Evolutionary conservation across 306 rosid genomes (phyloP).

Genomic region (Gleditsia sinensis): DNA sequence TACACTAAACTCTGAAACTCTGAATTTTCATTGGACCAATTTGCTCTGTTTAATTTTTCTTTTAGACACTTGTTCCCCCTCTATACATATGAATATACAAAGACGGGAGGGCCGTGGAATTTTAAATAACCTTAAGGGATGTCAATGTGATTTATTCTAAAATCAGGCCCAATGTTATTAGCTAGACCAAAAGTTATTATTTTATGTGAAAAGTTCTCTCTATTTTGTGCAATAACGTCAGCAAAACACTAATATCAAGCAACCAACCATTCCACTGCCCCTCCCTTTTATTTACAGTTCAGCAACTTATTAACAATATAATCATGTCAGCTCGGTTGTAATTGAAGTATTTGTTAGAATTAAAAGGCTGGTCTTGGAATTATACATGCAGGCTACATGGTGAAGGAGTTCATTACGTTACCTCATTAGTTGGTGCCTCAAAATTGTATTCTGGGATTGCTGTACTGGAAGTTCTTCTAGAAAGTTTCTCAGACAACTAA

Average conservation of each 20-base stretch:
- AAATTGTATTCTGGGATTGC: conserved; percentile 1
- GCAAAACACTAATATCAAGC: background rate
- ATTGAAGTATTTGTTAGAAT: conserved; percentile 3
- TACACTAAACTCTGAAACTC: too few relatives aligned
- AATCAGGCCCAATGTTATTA: conserved; percentile 8
- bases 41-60: too few relatives aligned
- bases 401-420: conserved; percentile 36
- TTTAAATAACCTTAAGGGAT: too few relatives aligned
- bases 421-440: conserved; percentile 16
- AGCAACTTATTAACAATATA: conserved; percentile 19
- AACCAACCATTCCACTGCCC: conserved; percentile 8
- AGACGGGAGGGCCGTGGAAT: too few relatives aligned
- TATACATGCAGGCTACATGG: conserved; percentile 43
- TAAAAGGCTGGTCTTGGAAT: conserved; percentile 30
- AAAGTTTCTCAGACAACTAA: conserved; percentile 13
- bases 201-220: conserved; percentile 15
- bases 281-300: conserved; percentile 14
- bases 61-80: too few relatives aligned
- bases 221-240: background rate
- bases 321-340: background rate
- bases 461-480: conserved; percentile 18
- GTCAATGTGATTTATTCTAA: background rate
- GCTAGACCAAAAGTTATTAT: background rate
- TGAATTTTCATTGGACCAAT: too few relatives aligned
- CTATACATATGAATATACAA: too few relatives aligned